Evolutionary conservation across 495 filamentous ascomycete species (phyloP), one percentile per base, ranked within the genome.

Genomic region (Xylaria grammica): DNA sequence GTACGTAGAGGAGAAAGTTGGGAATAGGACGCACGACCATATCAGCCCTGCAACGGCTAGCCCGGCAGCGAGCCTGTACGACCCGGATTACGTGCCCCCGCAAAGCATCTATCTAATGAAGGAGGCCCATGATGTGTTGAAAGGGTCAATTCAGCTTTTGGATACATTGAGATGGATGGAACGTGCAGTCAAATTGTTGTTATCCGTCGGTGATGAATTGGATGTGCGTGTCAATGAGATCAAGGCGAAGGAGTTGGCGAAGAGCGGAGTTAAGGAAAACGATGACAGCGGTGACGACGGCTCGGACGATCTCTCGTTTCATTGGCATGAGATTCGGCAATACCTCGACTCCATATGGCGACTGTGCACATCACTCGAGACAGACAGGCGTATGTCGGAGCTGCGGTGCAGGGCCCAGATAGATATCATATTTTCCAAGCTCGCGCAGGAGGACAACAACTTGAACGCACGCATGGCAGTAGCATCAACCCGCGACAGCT

Each of bases 81-180:
- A 73, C 36, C 66, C 71, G 17, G 68, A 73, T 17, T 73, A 73
- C 26, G 68, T 73, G 11, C 68, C 71, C 10, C 71, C 71, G n/a
- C 65, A 72, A 52, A 74, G 71, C 0, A 74, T 72, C 13, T 62
- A 74, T 34, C 56, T 76, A 4, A 76, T 76, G 74, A 76, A 76
- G 45, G 69, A 73, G 45, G 74, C 72, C 0, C 72, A 76, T 34
- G 74, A 76, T 15, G 70, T 72, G 1, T 63, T 76, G 13, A 74
- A 74, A 45, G 65, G 68, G 6, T 68, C 72, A 2, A 73, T 76
- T 24, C 68, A 71, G 44, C 32, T 76, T 17, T 61, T 76, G 8
- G 70, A 76, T 24, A 76, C 74, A 19, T 58, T 76, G 6, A 58
- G 68, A 27, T 76, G 74, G 74, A 76, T 76, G 72, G 74, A 76